Conservation (phyloP, 257 asterid genomes). For the Anisodus acutangulus region DNA sequence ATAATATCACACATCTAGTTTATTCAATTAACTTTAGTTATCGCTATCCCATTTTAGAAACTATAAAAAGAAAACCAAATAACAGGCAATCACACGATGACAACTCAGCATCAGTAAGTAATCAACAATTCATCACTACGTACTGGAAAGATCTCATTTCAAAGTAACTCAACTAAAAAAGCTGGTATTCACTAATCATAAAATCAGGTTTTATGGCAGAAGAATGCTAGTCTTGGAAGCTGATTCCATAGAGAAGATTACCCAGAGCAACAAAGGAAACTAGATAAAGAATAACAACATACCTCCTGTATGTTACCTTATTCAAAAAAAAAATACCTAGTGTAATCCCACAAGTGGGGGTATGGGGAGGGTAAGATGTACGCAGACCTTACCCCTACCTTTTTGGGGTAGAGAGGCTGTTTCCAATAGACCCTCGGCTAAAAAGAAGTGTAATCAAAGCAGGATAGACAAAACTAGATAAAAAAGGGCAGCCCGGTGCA, state of each 20-base stretch:
- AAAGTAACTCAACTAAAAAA: background rate
- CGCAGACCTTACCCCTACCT: too few species aligned
- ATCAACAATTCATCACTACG: background rate
- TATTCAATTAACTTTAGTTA: background rate
- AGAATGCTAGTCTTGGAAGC: background rate
- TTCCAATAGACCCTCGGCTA: too few species aligned
- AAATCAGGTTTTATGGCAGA: constrained; percentile 4
- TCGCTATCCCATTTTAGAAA: background rate
- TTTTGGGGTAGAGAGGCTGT: too few species aligned
- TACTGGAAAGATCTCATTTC: background rate
- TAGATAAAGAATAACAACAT: background rate
- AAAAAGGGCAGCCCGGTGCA: too few species aligned
- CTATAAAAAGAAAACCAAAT: background rate
- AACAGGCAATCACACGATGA: background rate
- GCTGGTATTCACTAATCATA: background rate
- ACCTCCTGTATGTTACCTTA: too few species aligned
- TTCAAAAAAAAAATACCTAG: too few species aligned
- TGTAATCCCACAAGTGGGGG: too few species aligned
- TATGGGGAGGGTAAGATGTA: too few species aligned
- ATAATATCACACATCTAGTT: constrained; percentile 25
- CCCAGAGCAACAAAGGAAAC: background rate
- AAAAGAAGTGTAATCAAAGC: too few species aligned
- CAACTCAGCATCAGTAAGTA: constrained; percentile 7
- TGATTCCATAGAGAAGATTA: background rate
- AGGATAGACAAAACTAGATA: background rate